Percentiles rank a stretch among this genome's conserved stretches.
Evolutionary conservation across 371 early-diverging fungal species (phyloP).

Genomic region (Actinomortierella wolfii): DNA sequence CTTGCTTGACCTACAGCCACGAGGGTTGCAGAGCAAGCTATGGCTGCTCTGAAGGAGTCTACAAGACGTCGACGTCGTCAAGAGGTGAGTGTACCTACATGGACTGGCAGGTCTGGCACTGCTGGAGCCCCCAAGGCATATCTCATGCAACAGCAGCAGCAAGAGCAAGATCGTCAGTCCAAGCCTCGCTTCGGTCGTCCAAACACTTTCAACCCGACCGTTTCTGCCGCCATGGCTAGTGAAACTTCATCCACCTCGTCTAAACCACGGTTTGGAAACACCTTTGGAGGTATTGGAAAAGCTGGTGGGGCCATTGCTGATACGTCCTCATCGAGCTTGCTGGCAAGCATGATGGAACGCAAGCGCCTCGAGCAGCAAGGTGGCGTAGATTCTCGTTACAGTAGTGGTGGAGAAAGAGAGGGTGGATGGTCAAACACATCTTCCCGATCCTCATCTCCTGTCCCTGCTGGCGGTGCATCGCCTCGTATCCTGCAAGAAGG

Average conservation of each 20-base stretch:
- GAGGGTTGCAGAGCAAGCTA: slow-evolving; percentile 59
- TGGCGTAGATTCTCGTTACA: not conserved
- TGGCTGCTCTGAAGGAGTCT: slow-evolving; percentile 59
- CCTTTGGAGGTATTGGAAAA: slow-evolving; percentile 21
- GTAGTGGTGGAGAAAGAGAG: not conserved
- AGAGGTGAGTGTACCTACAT: slow-evolving; percentile 65
- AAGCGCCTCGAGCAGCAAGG: slow-evolving; percentile 45
- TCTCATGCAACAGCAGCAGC: slow-evolving; percentile 25
- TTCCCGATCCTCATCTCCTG: slow-evolving; percentile 8
- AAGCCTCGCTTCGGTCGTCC: slow-evolving; percentile 55
- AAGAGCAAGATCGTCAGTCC: slow-evolving; percentile 32
- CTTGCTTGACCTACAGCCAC: slow-evolving; percentile 43
- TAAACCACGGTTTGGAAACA: slow-evolving; percentile 17
- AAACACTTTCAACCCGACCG: slow-evolving; percentile 29
- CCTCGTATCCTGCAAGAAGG: slow-evolving; percentile 27
- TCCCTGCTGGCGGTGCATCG: not conserved
- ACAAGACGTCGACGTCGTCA: slow-evolving; percentile 47
- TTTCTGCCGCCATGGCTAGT: slow-evolving; percentile 15
- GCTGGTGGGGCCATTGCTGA: slow-evolving; percentile 10
- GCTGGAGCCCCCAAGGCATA: slow-evolving; percentile 30
- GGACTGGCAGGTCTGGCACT: slow-evolving; percentile 70
- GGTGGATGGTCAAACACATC: slow-evolving; percentile 6
- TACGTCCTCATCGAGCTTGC: slow-evolving; percentile 26
- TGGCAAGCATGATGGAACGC: slow-evolving; percentile 57
- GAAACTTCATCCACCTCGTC: not conserved